Base-by-base conservation (phyloP, 768 basidiomycete genomes). In the Russula sp. region DNA sequence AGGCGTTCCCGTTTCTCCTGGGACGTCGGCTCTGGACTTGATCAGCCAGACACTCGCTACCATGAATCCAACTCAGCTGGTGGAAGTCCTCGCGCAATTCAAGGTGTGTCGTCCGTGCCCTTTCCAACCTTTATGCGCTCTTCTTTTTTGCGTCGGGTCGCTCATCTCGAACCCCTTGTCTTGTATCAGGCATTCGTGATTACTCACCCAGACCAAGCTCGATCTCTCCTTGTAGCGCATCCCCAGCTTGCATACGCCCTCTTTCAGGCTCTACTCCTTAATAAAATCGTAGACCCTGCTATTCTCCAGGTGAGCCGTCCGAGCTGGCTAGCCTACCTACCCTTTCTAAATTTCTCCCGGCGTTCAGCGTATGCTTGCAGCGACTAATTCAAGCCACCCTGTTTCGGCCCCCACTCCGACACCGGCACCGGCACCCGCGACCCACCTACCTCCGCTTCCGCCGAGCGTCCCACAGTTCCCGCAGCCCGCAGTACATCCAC, bases 41-140 rank as follows among this genome's bases (percentile, higher is more conserved):
- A 98, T 98, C 73, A 92, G 85, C 72, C 84, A 89, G 72, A 89
- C 88, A 3, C 80, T 99, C 51, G 95, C 90, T 48, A 85, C 79
- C 32, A 90, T 96, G 80, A 84, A 85, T 59, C 92, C 93, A 0
- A 81, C 79, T 44, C 92, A 96, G 72, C 79, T 96, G 67, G 85
- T 95, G 76, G 96, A 99, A 76, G 89, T 98, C 10, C 79, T 99
- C 69, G 90, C 90, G n/a, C 93, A 97, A 75, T 95, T 96, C 90
- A 98, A 98, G 88, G 97, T 95, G 73, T 72, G 81, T 63, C 62
- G 61, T 64, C 34, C 20, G 26, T 65, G 32, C 14, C 34, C 30
- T 14, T 55, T 13, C 32, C 16, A 38, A 24, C 34, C 34, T 14
- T 46, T 54, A 18, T 51, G 22, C 18, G 28, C 36, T 30, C 1